Evolutionary conservation across 495 filamentous ascomycete species (phyloP), one percentile per base, ranked within the genome.

Genomic region (Penicillium fimorum): DNA sequence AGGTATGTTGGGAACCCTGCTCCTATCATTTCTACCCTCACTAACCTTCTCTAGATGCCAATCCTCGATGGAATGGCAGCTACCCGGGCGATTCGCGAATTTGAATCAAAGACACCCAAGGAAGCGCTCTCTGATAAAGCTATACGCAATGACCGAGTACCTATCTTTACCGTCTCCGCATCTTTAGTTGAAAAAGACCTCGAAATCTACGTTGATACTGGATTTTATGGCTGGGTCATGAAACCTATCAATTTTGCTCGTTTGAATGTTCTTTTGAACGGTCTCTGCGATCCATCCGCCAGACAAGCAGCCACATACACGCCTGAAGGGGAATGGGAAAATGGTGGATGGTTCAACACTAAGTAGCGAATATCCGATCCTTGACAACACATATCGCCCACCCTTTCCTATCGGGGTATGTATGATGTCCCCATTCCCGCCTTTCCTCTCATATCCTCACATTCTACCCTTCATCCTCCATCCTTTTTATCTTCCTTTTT

Each of bases 121-220:
- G 24, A 80, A 15, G 46, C 59, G 3, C 45, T 62, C 27, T 68
- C 53, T 32, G 84, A 78, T 85, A 66, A 90, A 89, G 67, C 88
- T 82, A 42, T 32, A 18, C 12, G 12, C 18, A 63, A 66, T 12
- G 18, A 37, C 6, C 62, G 85, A 24, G 78, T 91, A 0, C 91
- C 92, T 2, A 88, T 97, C 45, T 90, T 97, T 64, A 91, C 91
- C 8, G 92, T 97, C 7, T 96, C 92, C 1, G 92, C 92, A 3
- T 92, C 90, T 6, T 74, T 96, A 1, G 59, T 91, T 12, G 91
- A 94, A 68, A 76, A 76, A 41, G 78, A 88, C 5, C 78, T 76
- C 18, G 64, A 82, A 17, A 80, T 60, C 5, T 95, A 94, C 64
- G 79, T 89, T 44, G 77, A 84, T 18, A 81, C 83, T 6, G 90